These are phyloP conservation scores for Leptographium wingfieldii DNA, from an alignment of 2,329 filamentous ascomycete genomes.

Conservation along the genomic window DNA sequence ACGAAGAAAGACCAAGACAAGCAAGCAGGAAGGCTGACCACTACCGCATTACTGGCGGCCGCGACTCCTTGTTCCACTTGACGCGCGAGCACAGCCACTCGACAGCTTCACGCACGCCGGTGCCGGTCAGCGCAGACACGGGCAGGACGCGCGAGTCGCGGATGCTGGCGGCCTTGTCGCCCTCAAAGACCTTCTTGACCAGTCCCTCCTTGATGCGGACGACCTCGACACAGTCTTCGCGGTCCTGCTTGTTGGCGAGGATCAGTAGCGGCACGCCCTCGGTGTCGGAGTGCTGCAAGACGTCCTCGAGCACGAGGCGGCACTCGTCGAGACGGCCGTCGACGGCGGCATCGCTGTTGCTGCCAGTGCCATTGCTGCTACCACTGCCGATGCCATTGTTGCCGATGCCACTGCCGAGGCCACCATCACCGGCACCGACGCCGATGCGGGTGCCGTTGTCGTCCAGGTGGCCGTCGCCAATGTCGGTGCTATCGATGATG, in stretches of 20 bases:
- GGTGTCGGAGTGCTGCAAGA: constrained; percentile 75
- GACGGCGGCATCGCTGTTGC: constrained; percentile 16
- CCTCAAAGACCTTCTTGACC: constrained; percentile 90
- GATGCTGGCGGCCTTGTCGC: constrained; percentile 74
- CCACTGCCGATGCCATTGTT: neutral
- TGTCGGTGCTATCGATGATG: constrained; percentile 89
- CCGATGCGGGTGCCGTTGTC: neutral
- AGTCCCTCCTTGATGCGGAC: constrained; percentile 94
- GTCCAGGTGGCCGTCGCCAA: constrained; percentile 64
- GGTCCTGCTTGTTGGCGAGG: constrained; percentile 93
- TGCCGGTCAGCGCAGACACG: constrained; percentile 77
- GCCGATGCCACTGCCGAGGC: neutral
- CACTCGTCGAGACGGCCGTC: constrained; percentile 70
- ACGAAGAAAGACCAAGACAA: neutral
- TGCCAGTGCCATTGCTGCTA: neutral
- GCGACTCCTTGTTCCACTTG: constrained; percentile 89
- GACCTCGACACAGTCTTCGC: constrained; percentile 95
- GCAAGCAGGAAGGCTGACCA: neutral
- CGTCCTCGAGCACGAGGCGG: constrained; percentile 75
- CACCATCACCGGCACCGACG: constrained; percentile 31
- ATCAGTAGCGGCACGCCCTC: constrained; percentile 87
- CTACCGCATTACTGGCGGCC: constrained; percentile 85
- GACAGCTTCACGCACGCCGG: constrained; percentile 86
- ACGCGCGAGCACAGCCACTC: constrained; percentile 90
- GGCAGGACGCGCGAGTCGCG: constrained; percentile 85